Evolutionary conservation across 78 protist species (phyloP).

Genomic region (Trichosphaerium sp.): DNA sequence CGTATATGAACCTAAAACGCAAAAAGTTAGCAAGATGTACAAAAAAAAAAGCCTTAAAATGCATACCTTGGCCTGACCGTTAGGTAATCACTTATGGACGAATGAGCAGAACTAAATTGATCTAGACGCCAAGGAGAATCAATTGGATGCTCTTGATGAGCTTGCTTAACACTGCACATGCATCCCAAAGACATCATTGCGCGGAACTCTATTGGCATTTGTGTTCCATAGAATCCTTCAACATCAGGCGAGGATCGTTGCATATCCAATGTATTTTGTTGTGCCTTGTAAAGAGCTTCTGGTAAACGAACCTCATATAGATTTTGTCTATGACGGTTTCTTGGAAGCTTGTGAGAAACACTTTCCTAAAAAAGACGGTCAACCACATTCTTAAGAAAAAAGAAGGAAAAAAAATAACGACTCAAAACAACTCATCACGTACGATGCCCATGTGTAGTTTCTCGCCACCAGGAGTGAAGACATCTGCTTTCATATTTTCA

Average conservation of each 20-base stretch:
- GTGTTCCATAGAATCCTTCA: constrained; percentile 78
- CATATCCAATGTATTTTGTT: constrained; percentile 14
- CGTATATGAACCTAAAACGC: background rate
- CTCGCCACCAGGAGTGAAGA: too few species aligned
- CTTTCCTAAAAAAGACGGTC: too few species aligned
- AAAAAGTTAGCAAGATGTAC: background rate
- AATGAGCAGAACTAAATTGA: background rate
- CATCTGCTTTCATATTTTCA: too few species aligned
- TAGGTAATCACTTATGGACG: background rate
- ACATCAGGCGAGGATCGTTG: constrained; percentile 43
- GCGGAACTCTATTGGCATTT: constrained; percentile 48
- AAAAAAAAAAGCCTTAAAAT: background rate
- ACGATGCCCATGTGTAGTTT: too few species aligned
- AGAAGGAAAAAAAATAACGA: too few species aligned
- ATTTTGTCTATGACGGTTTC: constrained; percentile 7
- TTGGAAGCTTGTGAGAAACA: constrained; percentile 20
- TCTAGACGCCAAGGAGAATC: background rate
- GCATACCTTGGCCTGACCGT: background rate
- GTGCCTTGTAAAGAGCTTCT: constrained; percentile 29
- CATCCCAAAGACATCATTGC: constrained; percentile 60
- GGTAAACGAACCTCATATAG: constrained; percentile 17
- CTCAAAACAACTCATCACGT: too few species aligned
- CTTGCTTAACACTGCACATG: background rate
- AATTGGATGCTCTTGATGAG: background rate
- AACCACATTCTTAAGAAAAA: too few species aligned